These are phyloP conservation scores for Pythium volutum DNA, from an alignment of 352 stramenopile genomes.

Conservation along the genomic window DNA sequence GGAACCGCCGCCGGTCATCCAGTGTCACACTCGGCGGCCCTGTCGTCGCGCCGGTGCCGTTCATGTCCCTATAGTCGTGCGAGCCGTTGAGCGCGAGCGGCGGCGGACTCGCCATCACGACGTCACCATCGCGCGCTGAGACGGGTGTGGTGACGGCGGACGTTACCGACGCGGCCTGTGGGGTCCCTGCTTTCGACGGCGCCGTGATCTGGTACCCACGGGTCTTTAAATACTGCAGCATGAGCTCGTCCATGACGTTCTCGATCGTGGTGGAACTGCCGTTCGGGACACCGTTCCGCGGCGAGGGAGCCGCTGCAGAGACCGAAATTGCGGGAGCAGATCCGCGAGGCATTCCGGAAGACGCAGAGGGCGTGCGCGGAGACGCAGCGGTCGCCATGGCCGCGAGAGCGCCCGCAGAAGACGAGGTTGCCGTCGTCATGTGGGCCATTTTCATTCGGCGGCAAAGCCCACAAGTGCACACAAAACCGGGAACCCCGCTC, in stretches of 20 bases:
- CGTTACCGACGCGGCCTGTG: background rate
- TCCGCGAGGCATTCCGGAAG: background rate
- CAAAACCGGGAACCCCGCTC: background rate
- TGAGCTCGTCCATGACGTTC: constrained; percentile 57
- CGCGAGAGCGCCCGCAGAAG: constrained; percentile 8
- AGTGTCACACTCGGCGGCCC: constrained; percentile 9
- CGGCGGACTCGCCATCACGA: constrained; percentile 17
- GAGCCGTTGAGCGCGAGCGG: constrained; percentile 5
- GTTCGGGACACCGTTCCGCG: background rate
- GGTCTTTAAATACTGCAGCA: constrained; percentile 65
- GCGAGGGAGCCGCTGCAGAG: background rate
- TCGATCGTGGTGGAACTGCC: constrained; percentile 5
- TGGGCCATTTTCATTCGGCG: constrained; percentile 16
- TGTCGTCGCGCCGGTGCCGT: background rate
- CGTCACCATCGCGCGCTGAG: constrained; percentile 11
- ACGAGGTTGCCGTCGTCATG: constrained; percentile 6
- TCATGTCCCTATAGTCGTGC: background rate
- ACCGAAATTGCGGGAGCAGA: background rate
- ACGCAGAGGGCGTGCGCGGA: background rate
- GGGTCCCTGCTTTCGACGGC: constrained; percentile 1
- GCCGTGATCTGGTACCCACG: constrained; percentile 48
- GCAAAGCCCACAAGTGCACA: constrained; percentile 1
- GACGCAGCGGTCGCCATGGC: background rate
- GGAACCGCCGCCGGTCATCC: constrained; percentile 30
- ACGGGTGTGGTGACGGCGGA: too few species aligned